These are phyloP conservation scores for Leptographium wingfieldii DNA, from an alignment of 2,329 filamentous ascomycete genomes.

Conservation along the genomic window DNA sequence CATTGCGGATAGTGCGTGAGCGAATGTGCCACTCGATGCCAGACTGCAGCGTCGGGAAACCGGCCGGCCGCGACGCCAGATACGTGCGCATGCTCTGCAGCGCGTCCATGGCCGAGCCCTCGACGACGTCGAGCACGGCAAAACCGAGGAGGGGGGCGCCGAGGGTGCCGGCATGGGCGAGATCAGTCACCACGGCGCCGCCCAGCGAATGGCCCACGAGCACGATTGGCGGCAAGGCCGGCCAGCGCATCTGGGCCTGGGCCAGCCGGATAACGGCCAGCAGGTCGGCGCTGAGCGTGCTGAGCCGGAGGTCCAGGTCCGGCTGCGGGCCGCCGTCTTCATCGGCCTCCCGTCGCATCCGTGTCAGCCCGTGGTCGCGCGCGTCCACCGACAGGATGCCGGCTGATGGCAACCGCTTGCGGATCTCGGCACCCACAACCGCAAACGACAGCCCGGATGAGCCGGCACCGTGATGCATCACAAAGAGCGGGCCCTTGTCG, in stretches of 20 bases:
- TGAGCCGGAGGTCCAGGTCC: slow-evolving; percentile 53
- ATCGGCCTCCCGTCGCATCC: slow-evolving; percentile 11
- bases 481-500: slow-evolving; percentile 66
- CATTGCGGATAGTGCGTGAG: slow-evolving; percentile 75
- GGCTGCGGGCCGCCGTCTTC: slow-evolving; percentile 8
- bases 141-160: slow-evolving; percentile 55
- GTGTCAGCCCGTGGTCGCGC: slow-evolving; percentile 68
- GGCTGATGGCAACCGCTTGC: slow-evolving; percentile 62
- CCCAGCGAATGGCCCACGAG: slow-evolving; percentile 88
- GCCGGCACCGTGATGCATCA: slow-evolving; percentile 89
- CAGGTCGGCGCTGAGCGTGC: slow-evolving; percentile 62
- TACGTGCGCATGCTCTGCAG: slow-evolving; percentile 91
- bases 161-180: slow-evolving; percentile 56
- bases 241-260: slow-evolving; percentile 58
- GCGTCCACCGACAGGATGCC: slow-evolving; percentile 81
- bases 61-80: slow-evolving; percentile 64
- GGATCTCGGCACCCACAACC: slow-evolving; percentile 63
- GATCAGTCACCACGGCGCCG: slow-evolving; percentile 77
- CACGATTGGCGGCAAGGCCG: slow-evolving; percentile 57
- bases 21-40: slow-evolving; percentile 92
- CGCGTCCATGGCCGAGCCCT: slow-evolving; percentile 90
- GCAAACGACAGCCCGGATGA: slow-evolving; percentile 91
- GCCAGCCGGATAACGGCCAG: slow-evolving; percentile 56
- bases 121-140: slow-evolving; percentile 86
- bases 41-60: slow-evolving; percentile 64